Evolutionary conservation across 2,329 filamentous ascomycete species (phyloP).

Genomic region (Ascochyta lentis): DNA sequence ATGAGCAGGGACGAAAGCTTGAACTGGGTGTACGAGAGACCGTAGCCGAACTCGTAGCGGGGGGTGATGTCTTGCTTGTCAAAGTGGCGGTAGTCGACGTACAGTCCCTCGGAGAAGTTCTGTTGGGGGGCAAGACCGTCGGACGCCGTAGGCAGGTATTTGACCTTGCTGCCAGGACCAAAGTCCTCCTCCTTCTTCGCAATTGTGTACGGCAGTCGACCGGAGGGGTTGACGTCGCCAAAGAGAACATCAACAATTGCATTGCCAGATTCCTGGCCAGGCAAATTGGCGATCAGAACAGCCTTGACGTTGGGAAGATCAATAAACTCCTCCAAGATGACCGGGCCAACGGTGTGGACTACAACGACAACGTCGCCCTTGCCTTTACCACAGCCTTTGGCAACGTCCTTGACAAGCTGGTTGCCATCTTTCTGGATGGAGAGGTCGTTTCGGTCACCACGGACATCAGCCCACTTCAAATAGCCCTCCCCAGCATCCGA

Average conservation of each 20-base stretch:
- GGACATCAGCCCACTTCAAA: constrained; percentile 57
- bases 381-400: constrained; percentile 68
- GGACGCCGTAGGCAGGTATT: constrained; percentile 68
- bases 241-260: constrained; percentile 82
- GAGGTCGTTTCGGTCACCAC: constrained; percentile 80
- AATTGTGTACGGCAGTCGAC: constrained; percentile 88
- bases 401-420: constrained; percentile 73
- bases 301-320: constrained; percentile 78
- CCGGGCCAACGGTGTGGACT: constrained; percentile 83
- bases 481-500: constrained; percentile 86
- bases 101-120: constrained; percentile 81
- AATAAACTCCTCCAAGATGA: constrained; percentile 81
- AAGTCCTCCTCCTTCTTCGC: constrained; percentile 78
- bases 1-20: constrained; percentile 62
- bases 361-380: constrained; percentile 78
- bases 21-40: constrained; percentile 81
- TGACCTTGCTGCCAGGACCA: constrained; percentile 71
- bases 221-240: constrained; percentile 77
- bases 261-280: constrained; percentile 85
- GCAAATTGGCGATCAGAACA: constrained; percentile 82
- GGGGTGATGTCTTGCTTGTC: constrained; percentile 77
- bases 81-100: constrained; percentile 89
- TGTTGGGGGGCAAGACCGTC: constrained; percentile 74
- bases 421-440: constrained; percentile 80
- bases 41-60: constrained; percentile 85